Conservation (phyloP, 805 yeast genomes). For the Metschnikowia lachancei region DNA sequence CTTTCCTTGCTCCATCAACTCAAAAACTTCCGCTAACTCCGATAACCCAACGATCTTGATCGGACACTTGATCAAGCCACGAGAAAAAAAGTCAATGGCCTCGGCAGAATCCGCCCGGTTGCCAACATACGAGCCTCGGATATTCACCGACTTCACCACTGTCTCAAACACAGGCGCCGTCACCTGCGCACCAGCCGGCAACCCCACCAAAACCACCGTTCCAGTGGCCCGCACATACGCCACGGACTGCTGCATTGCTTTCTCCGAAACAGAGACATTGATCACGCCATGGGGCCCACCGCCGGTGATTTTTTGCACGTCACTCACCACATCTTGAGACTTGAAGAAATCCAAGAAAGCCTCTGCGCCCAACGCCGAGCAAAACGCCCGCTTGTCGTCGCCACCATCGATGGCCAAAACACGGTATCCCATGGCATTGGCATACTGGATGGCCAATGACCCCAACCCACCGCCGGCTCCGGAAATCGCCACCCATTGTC, state of each 20-base stretch:
- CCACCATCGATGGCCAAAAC: slow-evolving; percentile 74
- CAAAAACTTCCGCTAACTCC: slow-evolving; percentile 64
- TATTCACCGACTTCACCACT: slow-evolving; percentile 68
- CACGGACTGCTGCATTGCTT: slow-evolving; percentile 50
- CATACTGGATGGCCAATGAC: slow-evolving; percentile 70
- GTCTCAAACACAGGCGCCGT: slow-evolving; percentile 67
- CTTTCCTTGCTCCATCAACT: slow-evolving; percentile 79
- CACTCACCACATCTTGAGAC: slow-evolving; percentile 53
- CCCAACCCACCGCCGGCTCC: slow-evolving; percentile 86
- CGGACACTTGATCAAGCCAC: slow-evolving; percentile 72
- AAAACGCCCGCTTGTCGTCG: slow-evolving; percentile 54
- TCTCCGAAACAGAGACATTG: slow-evolving; percentile 71
- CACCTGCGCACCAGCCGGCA: slow-evolving; percentile 78
- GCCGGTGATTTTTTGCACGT: slow-evolving; percentile 53
- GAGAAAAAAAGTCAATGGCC: slow-evolving; percentile 69
- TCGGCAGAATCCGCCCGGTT: slow-evolving; percentile 84
- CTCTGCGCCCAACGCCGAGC: slow-evolving; percentile 30
- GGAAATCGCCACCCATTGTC: slow-evolving; percentile 73
- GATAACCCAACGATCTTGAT: slow-evolving; percentile 75
- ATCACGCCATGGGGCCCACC: slow-evolving; percentile 79
- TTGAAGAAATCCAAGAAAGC: slow-evolving; percentile 30
- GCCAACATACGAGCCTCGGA: slow-evolving; percentile 84
- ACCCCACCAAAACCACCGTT: slow-evolving; percentile 51
- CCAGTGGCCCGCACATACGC: slow-evolving; percentile 42
- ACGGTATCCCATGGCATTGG: slow-evolving; percentile 72